Percentiles rank a stretch among this genome's conserved stretches.
Conservation (phyloP, 73 alveolate species). For the Loxodes magnus region DNA sequence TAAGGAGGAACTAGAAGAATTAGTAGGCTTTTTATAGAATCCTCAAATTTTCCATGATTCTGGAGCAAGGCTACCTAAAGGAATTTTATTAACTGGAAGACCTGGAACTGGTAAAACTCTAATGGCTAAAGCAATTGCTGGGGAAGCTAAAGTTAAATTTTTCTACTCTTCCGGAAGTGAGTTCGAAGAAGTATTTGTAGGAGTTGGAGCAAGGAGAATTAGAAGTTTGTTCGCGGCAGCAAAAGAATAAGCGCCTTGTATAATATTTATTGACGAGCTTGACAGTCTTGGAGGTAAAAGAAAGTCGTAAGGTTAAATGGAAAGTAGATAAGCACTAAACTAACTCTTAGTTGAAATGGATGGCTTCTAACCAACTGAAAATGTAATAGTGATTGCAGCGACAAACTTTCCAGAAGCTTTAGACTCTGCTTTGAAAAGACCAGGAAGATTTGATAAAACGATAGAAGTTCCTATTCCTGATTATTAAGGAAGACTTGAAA, state of each 20-base stretch:
- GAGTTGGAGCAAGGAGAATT: conserved; percentile 76
- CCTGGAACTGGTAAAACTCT: conserved; percentile 87
- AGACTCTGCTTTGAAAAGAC: conserved; percentile 86
- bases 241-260: conserved; percentile 68
- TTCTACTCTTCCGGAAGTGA: conserved; percentile 73
- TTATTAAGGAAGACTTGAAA: conserved; percentile 71
- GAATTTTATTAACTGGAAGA: conserved; percentile 64
- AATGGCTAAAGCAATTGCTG: conserved; percentile 89
- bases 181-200: conserved; percentile 78
- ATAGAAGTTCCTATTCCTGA: conserved; percentile 82
- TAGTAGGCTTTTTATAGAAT: conserved; percentile 40
- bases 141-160: conserved; percentile 74
- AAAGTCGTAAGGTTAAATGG: conserved; percentile 46
- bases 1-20: conserved; percentile 60
- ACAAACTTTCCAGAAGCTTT: conserved; percentile 70
- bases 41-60: conserved; percentile 42
- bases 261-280: conserved; percentile 82
- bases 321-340: conserved; percentile 66
- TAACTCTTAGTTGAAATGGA: conserved; percentile 86
- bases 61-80: conserved; percentile 54
- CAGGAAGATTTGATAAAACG: conserved; percentile 86
- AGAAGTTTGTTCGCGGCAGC: conserved; percentile 68
- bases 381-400: conserved; percentile 83
- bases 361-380: conserved; percentile 67
- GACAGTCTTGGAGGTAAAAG: conserved; percentile 68